Conservation (phyloP, 257 asterid species). For the Solanum bulbocastanum region DNA sequence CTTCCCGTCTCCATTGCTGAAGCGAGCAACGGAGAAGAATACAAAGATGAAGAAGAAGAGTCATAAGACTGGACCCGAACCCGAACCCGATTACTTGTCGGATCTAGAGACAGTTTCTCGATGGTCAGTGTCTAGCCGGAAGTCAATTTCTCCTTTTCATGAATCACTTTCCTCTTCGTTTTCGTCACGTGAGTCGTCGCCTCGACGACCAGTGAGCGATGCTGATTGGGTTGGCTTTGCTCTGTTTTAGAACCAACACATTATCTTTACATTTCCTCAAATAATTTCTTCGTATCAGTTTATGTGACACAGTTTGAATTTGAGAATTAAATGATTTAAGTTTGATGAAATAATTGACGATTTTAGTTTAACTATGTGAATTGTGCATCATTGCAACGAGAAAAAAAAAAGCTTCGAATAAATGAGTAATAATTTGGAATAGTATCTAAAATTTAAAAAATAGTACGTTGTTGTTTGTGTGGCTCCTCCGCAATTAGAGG, state of each 20-base stretch:
- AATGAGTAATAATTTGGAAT: neutral
- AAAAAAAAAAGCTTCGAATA: no score
- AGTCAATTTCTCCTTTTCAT: conserved; percentile 26
- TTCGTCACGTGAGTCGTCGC: conserved; percentile 11
- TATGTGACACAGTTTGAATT: no score
- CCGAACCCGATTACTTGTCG: conserved; percentile 24
- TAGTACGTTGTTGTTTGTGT: neutral
- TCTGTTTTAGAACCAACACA: conserved; percentile 20
- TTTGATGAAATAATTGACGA: neutral
- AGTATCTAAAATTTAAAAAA: neutral
- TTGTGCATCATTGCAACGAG: neutral
- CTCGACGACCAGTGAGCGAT: conserved; percentile 34
- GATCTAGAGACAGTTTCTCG: conserved; percentile 32
- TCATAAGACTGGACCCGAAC: conserved; percentile 1
- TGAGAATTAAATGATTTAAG: no score
- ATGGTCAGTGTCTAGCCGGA: conserved; percentile 44
- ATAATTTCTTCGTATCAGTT: no score
- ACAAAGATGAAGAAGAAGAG: neutral
- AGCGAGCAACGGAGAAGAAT: conserved; percentile 8
- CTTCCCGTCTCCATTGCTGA: conserved; percentile 37
- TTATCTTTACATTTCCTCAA: no score
- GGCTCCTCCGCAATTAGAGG: no score
- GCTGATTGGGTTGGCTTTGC: conserved; percentile 46
- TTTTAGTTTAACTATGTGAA: neutral
- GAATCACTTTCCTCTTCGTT: conserved; percentile 27